Evolutionary conservation across 1,284 basidiomycete genomes (phyloP).

Genomic region (Cryptococcus floricola): DNA sequence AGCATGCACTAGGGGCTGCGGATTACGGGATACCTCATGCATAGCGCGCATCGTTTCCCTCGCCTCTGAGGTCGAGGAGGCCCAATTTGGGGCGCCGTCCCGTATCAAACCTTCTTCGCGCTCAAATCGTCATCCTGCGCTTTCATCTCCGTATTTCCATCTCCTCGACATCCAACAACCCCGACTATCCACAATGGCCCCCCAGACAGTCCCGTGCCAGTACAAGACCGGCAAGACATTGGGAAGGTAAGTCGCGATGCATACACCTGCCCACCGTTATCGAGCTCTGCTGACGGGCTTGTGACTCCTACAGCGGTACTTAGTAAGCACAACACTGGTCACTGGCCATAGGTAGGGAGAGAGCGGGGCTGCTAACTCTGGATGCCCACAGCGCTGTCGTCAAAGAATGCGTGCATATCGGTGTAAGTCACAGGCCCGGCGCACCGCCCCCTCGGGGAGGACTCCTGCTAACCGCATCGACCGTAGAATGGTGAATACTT

Average conservation of each 20-base stretch:
- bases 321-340: slow-evolving; percentile 29
- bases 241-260: slow-evolving; percentile 66
- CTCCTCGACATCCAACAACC: neutral
- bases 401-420: slow-evolving; percentile 89
- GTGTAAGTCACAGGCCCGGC: slow-evolving; percentile 59
- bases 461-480: neutral
- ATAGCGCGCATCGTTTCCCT: too few species aligned
- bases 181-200: slow-evolving; percentile 12
- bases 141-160: neutral
- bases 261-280: slow-evolving; percentile 33
- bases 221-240: slow-evolving; percentile 90
- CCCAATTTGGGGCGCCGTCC: too few species aligned
- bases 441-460: slow-evolving; percentile 16
- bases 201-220: slow-evolving; percentile 63
- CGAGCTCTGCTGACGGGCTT: slow-evolving; percentile 1
- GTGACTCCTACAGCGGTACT: slow-evolving; percentile 35
- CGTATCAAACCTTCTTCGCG: too few species aligned
- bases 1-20: too few species aligned
- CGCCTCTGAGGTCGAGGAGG: too few species aligned
- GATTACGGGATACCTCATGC: too few species aligned
- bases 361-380: neutral
- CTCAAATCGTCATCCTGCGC: neutral
- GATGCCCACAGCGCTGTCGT: slow-evolving; percentile 52
- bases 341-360: neutral
- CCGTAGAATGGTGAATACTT: slow-evolving; percentile 53